A percentile compares a stretch with the other conserved stretches of the same genome.
phyloP scores from a whole-genome alignment of 306 rosid genomes.

The Trifolium subterraneum region DNA sequence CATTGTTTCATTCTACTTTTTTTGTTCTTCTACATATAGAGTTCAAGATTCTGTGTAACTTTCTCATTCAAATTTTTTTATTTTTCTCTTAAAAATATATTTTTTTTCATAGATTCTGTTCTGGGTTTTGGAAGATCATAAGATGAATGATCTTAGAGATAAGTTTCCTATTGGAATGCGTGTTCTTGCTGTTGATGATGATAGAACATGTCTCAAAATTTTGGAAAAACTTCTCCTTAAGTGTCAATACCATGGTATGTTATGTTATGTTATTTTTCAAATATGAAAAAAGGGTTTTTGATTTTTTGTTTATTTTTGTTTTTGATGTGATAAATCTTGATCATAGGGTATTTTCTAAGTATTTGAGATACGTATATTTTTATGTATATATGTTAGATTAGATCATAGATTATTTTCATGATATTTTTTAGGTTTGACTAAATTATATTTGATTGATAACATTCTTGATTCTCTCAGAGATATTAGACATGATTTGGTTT shows the following conservation, averaged over 20 bases:
- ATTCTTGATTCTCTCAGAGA: background rate
- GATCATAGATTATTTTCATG: slow-evolving; percentile 2
- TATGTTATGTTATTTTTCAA: background rate
- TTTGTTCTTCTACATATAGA: background rate
- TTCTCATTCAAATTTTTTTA: background rate
- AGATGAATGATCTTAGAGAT: slow-evolving; percentile 55
- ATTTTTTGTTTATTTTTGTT: background rate
- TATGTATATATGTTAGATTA: background rate
- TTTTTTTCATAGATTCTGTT: slow-evolving; percentile 35
- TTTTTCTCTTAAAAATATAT: slow-evolving; percentile 27
- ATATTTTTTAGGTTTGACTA: background rate
- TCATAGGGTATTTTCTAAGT: background rate
- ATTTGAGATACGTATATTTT: slow-evolving; percentile 3
- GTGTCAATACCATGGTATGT: slow-evolving; percentile 83
- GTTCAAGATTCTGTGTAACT: slow-evolving; percentile 49
- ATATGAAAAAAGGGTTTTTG: too few relatives aligned
- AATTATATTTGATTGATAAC: background rate
- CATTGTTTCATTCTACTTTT: background rate
- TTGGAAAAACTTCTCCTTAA: slow-evolving; percentile 76
- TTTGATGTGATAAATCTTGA: slow-evolving; percentile 18
- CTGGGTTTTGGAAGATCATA: slow-evolving; percentile 34
- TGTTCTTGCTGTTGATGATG: slow-evolving; percentile 95
- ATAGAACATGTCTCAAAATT: slow-evolving; percentile 74
- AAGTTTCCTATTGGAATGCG: slow-evolving; percentile 92
- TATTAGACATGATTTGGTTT: slow-evolving; percentile 2